Conservation (phyloP, 495 filamentous ascomycete species). For the Hapsidospora chrysogenum region DNA sequence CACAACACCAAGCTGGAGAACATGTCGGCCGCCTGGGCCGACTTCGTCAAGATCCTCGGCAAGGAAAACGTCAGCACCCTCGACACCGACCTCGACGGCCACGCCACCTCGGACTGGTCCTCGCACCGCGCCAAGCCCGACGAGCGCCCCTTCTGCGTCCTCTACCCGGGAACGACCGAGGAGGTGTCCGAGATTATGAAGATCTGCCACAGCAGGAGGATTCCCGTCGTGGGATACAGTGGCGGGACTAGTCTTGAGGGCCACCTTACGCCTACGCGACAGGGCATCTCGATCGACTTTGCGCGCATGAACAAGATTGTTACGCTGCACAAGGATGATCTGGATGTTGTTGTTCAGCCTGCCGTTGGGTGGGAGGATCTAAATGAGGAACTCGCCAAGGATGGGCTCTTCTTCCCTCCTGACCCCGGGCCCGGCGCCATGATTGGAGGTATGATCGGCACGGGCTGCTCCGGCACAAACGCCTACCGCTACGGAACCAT, state of each 20-base stretch:
- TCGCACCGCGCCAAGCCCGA: constrained; percentile 43
- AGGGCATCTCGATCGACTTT: constrained; percentile 68
- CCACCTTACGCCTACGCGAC: constrained; percentile 56
- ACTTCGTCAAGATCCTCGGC: constrained; percentile 75
- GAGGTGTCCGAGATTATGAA: constrained; percentile 61
- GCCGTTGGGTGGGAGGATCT: constrained; percentile 65
- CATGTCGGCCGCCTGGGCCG: constrained; percentile 84
- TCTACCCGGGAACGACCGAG: constrained; percentile 48
- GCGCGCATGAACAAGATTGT: constrained; percentile 59
- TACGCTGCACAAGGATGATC: constrained; percentile 50
- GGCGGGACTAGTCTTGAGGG: constrained; percentile 71
- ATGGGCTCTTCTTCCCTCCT: constrained; percentile 67
- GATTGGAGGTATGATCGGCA: constrained; percentile 95
- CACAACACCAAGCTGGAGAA: constrained; percentile 60
- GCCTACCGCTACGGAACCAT: constrained; percentile 90
- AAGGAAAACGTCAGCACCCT: constrained; percentile 69
- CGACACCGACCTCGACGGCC: constrained; percentile 44
- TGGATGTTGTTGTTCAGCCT: constrained; percentile 72
- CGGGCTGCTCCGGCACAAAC: constrained; percentile 87
- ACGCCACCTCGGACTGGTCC: constrained; percentile 80
- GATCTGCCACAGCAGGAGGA: constrained; percentile 49
- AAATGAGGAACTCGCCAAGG: constrained; percentile 51
- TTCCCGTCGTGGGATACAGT: constrained; percentile 61
- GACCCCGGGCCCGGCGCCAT: constrained; percentile 70
- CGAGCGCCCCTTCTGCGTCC: constrained; percentile 39